Evolutionary conservation across 257 asterid genomes (phyloP).

Genomic region (Solanum ossicruentum): DNA sequence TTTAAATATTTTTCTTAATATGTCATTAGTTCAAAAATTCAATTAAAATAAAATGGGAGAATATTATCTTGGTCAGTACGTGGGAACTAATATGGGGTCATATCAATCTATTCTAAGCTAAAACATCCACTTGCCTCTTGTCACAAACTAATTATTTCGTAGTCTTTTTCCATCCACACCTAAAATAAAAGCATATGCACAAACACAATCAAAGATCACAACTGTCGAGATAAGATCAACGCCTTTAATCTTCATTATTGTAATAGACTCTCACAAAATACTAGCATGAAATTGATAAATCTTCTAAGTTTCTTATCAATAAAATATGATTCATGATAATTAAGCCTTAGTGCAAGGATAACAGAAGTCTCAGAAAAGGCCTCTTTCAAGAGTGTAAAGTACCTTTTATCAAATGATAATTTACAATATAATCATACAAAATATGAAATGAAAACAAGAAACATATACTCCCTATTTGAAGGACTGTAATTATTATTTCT

Average conservation of each 20-base stretch:
- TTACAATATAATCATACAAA: not conserved
- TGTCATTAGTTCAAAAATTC: too few species aligned
- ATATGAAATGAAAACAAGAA: not conserved
- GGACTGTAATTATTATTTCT: not conserved
- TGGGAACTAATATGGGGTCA: not conserved
- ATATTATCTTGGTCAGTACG: not conserved
- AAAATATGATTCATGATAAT: not conserved
- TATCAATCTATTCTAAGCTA: not conserved
- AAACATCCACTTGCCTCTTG: not conserved
- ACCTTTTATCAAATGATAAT: not conserved
- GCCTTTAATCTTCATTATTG: not conserved
- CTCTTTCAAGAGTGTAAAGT: not conserved
- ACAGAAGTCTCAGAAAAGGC: not conserved
- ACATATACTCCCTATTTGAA: not conserved
- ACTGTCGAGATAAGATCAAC: not conserved
- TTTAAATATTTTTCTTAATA: too few species aligned
- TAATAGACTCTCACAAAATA: not conserved
- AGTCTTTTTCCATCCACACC: not conserved
- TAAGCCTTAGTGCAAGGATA: not conserved
- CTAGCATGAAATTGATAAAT: not conserved
- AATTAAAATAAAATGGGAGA: too few species aligned
- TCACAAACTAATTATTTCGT: not conserved
- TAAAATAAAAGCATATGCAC: not conserved
- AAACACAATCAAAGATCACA: not conserved
- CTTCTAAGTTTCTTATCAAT: not conserved